Evolutionary conservation across 306 rosid species (phyloP).

Genomic region (Hippophae rhamnoides): DNA sequence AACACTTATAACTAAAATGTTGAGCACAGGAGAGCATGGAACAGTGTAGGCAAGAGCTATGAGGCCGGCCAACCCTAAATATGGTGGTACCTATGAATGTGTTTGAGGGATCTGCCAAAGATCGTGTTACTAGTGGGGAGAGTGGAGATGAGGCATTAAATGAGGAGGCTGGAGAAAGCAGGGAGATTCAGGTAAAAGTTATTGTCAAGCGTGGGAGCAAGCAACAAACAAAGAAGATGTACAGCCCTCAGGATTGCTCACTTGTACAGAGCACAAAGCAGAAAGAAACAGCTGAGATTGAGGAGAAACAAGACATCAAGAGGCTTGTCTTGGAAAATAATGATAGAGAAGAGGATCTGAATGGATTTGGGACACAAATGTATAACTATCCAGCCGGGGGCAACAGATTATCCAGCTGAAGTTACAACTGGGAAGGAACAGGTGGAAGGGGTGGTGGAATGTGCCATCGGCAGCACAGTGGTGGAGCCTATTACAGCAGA

Average conservation of each 20-base stretch:
- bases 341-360: conserved; percentile 93
- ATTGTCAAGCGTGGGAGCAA: conserved; percentile 98
- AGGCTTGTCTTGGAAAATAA: conserved; percentile 88
- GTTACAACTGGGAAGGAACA: conserved; percentile 53
- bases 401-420: conserved; percentile 45
- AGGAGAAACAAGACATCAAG: conserved; percentile 98
- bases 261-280: conserved; percentile 94
- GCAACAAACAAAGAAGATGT: conserved; percentile 95
- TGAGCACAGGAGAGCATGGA: conserved; percentile 93
- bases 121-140: conserved; percentile 74
- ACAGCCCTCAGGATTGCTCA: conserved; percentile 77
- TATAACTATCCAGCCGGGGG: conserved; percentile 63
- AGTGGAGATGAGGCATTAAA: conserved; percentile 82
- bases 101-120: conserved; percentile 82
- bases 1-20: conserved; percentile 9
- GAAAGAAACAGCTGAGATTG: conserved; percentile 96
- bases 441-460: conserved; percentile 50
- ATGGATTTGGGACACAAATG: conserved; percentile 74
- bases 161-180: conserved; percentile 63
- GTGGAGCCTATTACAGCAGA: conserved; percentile 59
- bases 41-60: conserved; percentile 74
- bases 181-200: conserved; percentile 88
- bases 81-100: conserved; percentile 95
- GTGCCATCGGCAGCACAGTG: conserved; percentile 63
- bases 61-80: conserved; percentile 83